Percentiles rank a stretch among this genome's conserved stretches.
These are phyloP conservation scores for Triticum aestivum DNA, from an alignment of 176 grass and related monocot genomes.

Conservation along the genomic window DNA sequence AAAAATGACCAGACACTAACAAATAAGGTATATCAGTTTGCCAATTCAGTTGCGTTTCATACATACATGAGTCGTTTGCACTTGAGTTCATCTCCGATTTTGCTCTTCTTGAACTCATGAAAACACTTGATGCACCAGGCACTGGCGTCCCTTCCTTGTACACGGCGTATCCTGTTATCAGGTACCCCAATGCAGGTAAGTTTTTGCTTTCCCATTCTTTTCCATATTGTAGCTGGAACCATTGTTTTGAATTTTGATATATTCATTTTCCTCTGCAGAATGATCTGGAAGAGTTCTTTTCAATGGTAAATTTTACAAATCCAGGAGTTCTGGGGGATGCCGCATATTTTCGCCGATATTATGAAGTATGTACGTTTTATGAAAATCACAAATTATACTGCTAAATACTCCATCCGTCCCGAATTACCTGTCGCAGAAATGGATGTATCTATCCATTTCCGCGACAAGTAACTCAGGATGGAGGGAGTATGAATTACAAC, in stretches of 20 bases:
- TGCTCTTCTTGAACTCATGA: conserved; percentile 15
- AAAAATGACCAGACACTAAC: conserved; percentile 98
- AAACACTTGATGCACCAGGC: conserved; percentile 48
- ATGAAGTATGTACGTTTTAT: conserved; percentile 53
- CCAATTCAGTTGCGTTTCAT: conserved; percentile 9
- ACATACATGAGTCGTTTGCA: background rate
- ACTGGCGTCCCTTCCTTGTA: conserved; percentile 91
- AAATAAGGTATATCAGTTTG: conserved; percentile 62
- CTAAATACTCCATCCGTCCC: background rate
- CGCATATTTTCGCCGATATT: conserved; percentile 86
- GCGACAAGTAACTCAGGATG: too few relatives aligned
- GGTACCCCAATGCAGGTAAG: conserved; percentile 97
- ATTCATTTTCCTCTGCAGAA: conserved; percentile 57
- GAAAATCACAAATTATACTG: conserved; percentile 11
- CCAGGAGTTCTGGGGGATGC: conserved; percentile 82
- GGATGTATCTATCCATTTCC: too few relatives aligned
- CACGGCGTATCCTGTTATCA: conserved; percentile 77
- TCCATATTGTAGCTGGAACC: background rate
- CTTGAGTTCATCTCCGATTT: conserved; percentile 8
- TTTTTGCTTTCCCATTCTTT: conserved; percentile 12
- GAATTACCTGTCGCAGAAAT: too few relatives aligned
- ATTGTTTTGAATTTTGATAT: conserved; percentile 10
- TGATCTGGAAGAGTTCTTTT: conserved; percentile 98
- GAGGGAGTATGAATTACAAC: background rate
- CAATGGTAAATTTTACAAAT: conserved; percentile 99